Evolutionary conservation across 2,329 filamentous ascomycete species (phyloP).

Genomic region (Plenodomus lindquistii): DNA sequence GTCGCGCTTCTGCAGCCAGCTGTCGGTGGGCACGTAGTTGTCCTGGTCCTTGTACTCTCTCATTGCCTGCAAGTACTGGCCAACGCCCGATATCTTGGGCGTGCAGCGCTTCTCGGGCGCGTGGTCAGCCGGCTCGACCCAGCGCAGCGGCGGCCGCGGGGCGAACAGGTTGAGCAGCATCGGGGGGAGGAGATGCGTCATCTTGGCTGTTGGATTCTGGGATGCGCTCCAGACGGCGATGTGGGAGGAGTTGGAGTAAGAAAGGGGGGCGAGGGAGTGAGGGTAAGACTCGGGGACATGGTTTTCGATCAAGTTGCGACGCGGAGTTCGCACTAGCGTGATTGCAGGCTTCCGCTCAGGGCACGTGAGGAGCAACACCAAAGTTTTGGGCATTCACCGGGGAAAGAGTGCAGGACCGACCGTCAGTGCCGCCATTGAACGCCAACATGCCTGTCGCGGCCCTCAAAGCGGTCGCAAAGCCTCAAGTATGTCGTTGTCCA

Average conservation of each 20-base stretch:
- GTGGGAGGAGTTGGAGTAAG: constrained; percentile 32
- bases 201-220: constrained; percentile 49
- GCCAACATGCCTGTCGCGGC: constrained; percentile 53
- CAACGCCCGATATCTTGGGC: constrained; percentile 72
- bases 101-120: constrained; percentile 82
- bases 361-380: constrained; percentile 33
- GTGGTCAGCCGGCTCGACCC: constrained; percentile 80
- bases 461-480: constrained; percentile 58
- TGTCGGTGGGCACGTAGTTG: constrained; percentile 80
- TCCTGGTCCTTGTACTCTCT: constrained; percentile 78
- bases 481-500: constrained; percentile 53
- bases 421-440: constrained; percentile 17
- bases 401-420: constrained; percentile 4
- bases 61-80: constrained; percentile 72
- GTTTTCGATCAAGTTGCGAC: constrained; percentile 19
- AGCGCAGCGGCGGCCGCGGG: constrained; percentile 88
- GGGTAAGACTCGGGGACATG: constrained; percentile 3
- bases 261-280: constrained; percentile 16
- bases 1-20: constrained; percentile 87
- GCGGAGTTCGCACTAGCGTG: constrained; percentile 25
- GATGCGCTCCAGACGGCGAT: constrained; percentile 41
- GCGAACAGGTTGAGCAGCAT: constrained; percentile 94
- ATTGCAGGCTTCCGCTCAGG: constrained; percentile 14
- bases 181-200: constrained; percentile 96
- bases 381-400: constrained; percentile 11